phyloP scores from a whole-genome alignment of 2,329 filamentous ascomycete species.

The Colletotrichum tanaceti region DNA sequence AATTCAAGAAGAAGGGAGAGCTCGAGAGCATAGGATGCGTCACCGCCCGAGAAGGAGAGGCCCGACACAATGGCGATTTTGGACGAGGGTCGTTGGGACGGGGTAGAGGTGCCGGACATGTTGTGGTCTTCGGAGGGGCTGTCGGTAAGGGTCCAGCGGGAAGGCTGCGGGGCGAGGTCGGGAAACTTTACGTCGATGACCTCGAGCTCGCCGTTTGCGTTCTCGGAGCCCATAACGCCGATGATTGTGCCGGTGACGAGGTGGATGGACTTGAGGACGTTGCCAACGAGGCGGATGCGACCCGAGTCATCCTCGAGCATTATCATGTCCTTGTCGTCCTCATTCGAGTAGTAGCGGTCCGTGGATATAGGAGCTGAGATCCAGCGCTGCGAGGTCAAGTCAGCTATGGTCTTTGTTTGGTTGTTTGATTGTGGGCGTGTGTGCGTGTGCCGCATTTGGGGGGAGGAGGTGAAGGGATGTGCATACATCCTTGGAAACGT shows the following conservation, averaged over 20 bases:
- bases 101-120: constrained; percentile 63
- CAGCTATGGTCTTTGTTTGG: no score
- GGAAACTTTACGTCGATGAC: constrained; percentile 90
- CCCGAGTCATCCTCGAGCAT: constrained; percentile 98
- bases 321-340: constrained; percentile 71
- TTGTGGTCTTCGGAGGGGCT: constrained; percentile 59
- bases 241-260: constrained; percentile 94
- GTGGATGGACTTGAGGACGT: constrained; percentile 72
- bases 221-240: constrained; percentile 95
- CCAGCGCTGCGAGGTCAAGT: constrained; percentile 75
- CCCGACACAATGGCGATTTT: constrained; percentile 90
- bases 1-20: constrained; percentile 86
- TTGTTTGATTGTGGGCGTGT: no score
- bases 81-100: constrained; percentile 45
- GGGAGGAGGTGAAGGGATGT: background rate
- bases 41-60: constrained; percentile 81
- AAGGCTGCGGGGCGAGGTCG: constrained; percentile 84
- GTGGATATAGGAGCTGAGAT: constrained; percentile 83
- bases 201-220: constrained; percentile 90
- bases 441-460: background rate
- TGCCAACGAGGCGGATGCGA: constrained; percentile 81
- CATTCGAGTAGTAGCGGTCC: constrained; percentile 76
- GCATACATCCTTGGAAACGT: constrained; percentile 89
- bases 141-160: constrained; percentile 79
- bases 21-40: constrained; percentile 77